A percentile compares a stretch with the other conserved stretches of the same genome.
These are phyloP conservation scores for Trichosporon asahii DNA, from an alignment of 1,284 basidiomycete genomes.

Conservation along the genomic window DNA sequence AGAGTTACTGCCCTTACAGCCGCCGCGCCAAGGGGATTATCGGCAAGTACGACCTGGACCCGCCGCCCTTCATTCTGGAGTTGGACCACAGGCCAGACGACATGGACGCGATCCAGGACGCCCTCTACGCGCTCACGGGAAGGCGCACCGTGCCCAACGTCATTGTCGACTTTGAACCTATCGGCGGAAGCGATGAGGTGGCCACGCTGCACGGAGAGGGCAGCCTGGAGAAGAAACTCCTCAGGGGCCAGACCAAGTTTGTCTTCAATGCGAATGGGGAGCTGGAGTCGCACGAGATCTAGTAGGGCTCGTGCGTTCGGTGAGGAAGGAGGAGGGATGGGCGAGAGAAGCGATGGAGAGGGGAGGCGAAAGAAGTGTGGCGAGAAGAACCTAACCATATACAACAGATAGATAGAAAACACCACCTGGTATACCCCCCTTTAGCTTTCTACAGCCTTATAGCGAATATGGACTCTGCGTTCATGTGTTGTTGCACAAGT, in stretches of 20 bases:
- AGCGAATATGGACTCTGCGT: background rate
- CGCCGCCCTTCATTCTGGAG: constrained; percentile 47
- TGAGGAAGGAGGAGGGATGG: too few relatives aligned
- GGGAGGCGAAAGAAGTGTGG: too few relatives aligned
- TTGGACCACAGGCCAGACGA: constrained; percentile 49
- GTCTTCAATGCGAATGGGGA: background rate
- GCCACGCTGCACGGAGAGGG: constrained; percentile 48
- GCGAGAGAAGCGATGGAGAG: background rate
- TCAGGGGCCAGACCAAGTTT: constrained; percentile 2
- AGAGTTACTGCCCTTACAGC: constrained; percentile 52
- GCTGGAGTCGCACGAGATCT: background rate
- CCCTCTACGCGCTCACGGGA: constrained; percentile 45
- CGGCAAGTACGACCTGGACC: constrained; percentile 36
- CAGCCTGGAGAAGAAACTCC: constrained; percentile 25
- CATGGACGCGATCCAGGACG: constrained; percentile 37
- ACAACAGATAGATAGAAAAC: too few relatives aligned
- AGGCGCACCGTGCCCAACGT: constrained; percentile 53
- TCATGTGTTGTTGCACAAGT: background rate
- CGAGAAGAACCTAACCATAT: too few relatives aligned
- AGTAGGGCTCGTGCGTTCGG: too few relatives aligned
- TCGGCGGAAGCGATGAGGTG: constrained; percentile 52
- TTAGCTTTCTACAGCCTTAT: background rate
- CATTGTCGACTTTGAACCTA: constrained; percentile 44
- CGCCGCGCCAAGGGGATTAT: constrained; percentile 47
- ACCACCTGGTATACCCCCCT: too few relatives aligned